Base-by-base conservation (phyloP, 2,329 filamentous ascomycete species). In the Ceratocystis lukuohia region DNA sequence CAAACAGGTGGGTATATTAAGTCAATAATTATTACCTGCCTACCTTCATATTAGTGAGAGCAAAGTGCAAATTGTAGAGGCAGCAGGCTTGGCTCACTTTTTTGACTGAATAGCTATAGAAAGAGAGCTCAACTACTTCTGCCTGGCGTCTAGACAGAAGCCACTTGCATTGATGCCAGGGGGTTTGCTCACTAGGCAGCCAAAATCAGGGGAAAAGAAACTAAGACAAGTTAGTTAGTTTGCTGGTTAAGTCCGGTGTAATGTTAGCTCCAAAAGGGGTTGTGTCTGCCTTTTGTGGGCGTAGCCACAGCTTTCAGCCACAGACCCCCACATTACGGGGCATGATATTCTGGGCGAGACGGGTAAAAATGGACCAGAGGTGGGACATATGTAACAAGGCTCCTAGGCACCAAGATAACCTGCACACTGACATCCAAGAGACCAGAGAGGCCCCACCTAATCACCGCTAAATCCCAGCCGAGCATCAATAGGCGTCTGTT, bases 341-440 rank as follows among this genome's bases (percentile, higher is more conserved):
- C 37, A 12, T 41, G 12, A 41, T 41, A 41, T 41, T 15, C 8
- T 41, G 37, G 37, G 37, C 10, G 8, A 1, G 12, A n/a, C 56
- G 56, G 56, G 25, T 59, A 59, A 59, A 59, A 59, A 30, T 59
- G 56, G 56, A 59, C 12, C 15, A 10, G 5, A 22, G 7, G 56
- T 59, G 56, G 56, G 25, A 12, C 56, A 20, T 10, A 15, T 59
- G 53, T 30, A 37, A 4, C 20, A 30, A 25, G 25, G 28, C 56
- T 59, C 56, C 56, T 53, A 59, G 56, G 56, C 56, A 59, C 56
- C 56, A 37, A 59, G 56, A 59, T 59, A 59, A 59, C 17, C 56
- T 37, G 28, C 56, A 59, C 56, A 59, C 7, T 59, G 56, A 59
- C 56, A 33, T 59, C 25, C 30, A 59, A 59, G 5, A 41, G 37